Evolutionary conservation across 2,329 filamentous ascomycete genomes (phyloP), one percentile per base, ranked within the genome.

Genomic region (Blastomyces emzantsi): DNA sequence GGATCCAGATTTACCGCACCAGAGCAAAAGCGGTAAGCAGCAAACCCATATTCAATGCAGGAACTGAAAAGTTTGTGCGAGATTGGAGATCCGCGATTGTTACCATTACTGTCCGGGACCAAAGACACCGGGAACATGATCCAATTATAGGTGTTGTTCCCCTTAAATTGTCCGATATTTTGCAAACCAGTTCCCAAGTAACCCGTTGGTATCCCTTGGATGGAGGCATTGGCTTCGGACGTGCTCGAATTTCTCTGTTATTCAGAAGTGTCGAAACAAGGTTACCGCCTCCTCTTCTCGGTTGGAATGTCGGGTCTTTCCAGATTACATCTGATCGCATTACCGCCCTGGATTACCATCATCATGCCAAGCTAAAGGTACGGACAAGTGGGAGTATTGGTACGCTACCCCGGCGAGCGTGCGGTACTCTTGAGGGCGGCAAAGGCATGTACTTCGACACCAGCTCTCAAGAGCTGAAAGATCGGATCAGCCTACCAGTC

Each of bases 201-300:
- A 95, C 92, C 2, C 82, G 92, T 65, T 97, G 92, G 92, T 97
- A 97, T 73, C 93, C 94, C n/a, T 83, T 99, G 0, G 92, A 96
- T 72, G 94, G 93, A 28, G 94, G 94, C 13, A 87, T 97, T 66
- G 90, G 94, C 0, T 97, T 94, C 67, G 94, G 94, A 49, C 88
- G 93, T 8, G 83, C 96, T 65, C 88, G 92, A 51, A 89, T 99
- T 68, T 96, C 91, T 0, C 77, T 97, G 2, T 82, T 97, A 2
- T 96, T 97, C 84, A 87, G 93, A 36, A 92, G 90, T 36, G 85
- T 97, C 54, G 92, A 96, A 74, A 88, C 93, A 62, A 86, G 86
- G 56, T 81, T 97, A 1, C 92, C 92, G n/a, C 89, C 89, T 0
- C 79, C 87, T 51, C 89, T 96, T 75, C 83, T 97, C 4, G 92